A percentile compares a stretch with the other conserved stretches of the same genome.
These are phyloP conservation scores for Pelagomonas calceolata DNA, from an alignment of 108 stramenopile species.

Conservation along the genomic window DNA sequence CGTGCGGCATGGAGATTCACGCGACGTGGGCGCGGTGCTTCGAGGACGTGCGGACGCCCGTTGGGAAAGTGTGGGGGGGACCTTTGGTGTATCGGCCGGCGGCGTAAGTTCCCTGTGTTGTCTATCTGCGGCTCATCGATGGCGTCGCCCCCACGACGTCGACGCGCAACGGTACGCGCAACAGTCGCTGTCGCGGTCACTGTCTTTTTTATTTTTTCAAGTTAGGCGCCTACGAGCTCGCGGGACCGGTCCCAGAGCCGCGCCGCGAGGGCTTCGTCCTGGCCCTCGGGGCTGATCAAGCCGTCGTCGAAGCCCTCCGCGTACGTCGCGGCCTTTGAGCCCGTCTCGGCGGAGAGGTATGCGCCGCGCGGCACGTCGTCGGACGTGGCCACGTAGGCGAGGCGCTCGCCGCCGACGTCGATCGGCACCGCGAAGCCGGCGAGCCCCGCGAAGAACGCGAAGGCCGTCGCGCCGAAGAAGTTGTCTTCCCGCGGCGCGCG, in stretches of 20 bases:
- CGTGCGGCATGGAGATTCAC: too few species aligned
- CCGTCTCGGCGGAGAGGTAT: background rate
- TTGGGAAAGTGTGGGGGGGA: too few species aligned
- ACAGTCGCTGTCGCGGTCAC: too few species aligned
- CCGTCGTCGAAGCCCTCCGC: background rate
- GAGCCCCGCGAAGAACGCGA: background rate
- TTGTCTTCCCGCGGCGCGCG: slow-evolving; percentile 23
- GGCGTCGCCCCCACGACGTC: too few species aligned
- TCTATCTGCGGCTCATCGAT: too few species aligned
- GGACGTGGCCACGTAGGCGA: background rate
- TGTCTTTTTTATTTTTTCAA: too few species aligned
- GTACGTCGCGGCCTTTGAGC: background rate
- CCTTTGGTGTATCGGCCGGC: too few species aligned
- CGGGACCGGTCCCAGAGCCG: background rate
- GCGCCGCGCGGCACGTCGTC: background rate
- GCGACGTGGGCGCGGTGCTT: too few species aligned
- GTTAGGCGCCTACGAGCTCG: too few species aligned
- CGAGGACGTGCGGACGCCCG: too few species aligned
- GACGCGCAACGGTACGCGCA: too few species aligned
- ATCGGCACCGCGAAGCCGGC: background rate
- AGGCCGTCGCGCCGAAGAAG: background rate
- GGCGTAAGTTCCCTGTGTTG: too few species aligned
- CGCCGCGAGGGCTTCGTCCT: background rate
- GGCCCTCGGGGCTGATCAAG: background rate
- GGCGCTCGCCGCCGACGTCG: background rate